A percentile compares a stretch with the other conserved stretches of the same genome.
These are phyloP conservation scores for Pichia sp. DNA, from an alignment of 1,139 yeast species.

Conservation along the genomic window DNA sequence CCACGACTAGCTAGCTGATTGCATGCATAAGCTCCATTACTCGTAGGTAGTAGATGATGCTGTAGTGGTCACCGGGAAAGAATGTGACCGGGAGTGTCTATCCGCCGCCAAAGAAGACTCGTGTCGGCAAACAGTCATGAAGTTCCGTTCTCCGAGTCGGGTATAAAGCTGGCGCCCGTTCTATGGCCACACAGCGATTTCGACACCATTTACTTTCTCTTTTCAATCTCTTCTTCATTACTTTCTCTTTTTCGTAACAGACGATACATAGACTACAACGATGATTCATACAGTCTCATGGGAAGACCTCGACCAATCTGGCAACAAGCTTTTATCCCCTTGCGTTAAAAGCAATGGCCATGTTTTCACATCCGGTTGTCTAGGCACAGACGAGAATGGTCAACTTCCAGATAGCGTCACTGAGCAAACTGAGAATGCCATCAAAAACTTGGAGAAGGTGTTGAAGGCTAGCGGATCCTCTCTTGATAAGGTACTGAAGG, in stretches of 20 bases:
- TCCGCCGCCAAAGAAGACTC: no score
- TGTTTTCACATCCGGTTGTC: conserved; percentile 41
- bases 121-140: no score
- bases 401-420: conserved; percentile 10
- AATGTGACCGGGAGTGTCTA: no score
- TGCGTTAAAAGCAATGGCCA: conserved; percentile 43
- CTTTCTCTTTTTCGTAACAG: neutral
- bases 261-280: neutral
- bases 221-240: neutral
- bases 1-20: no score
- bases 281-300: conserved; percentile 13
- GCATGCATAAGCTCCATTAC: no score
- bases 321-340: conserved; percentile 30
- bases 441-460: conserved; percentile 37
- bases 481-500: conserved; percentile 45
- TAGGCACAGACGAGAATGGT: conserved; percentile 31
- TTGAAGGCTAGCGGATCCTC: conserved; percentile 40
- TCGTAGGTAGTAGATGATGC: no score
- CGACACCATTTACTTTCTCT: neutral
- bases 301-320: conserved; percentile 11
- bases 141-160: no score
- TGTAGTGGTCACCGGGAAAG: no score
- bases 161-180: no score
- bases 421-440: conserved; percentile 38
- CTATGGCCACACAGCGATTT: no score